phyloP scores from a whole-genome alignment of 208 protist species.

The Trichomonas vaginalis region DNA sequence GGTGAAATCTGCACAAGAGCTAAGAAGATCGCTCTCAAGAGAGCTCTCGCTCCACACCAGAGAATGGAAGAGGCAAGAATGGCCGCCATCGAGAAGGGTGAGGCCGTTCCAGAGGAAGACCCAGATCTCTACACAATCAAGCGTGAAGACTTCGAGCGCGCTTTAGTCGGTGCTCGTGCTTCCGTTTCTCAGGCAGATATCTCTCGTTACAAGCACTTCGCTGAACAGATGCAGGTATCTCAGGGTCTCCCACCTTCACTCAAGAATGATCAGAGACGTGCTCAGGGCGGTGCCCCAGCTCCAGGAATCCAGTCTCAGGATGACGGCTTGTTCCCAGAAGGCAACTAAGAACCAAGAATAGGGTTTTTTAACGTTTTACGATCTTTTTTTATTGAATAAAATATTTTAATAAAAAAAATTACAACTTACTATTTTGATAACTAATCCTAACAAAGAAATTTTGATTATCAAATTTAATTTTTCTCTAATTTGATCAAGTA shows the following conservation, averaged over 20 bases:
- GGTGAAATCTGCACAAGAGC: slow-evolving; percentile 75
- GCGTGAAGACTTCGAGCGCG: neutral
- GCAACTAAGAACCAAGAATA: neutral
- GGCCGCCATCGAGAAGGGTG: neutral
- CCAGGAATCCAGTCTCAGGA: neutral
- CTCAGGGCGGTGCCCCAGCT: no score
- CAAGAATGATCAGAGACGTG: neutral
- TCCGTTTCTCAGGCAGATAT: neutral
- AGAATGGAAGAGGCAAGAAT: neutral
- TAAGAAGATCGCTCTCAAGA: slow-evolving; percentile 46
- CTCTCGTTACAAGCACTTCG: neutral
- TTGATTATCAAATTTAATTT: no score
- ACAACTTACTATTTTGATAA: no score
- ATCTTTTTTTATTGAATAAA: no score
- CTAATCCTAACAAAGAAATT: no score
- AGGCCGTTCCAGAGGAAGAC: neutral
- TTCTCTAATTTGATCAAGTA: no score
- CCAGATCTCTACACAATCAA: neutral
- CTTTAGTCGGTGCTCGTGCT: neutral
- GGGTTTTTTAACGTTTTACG: no score
- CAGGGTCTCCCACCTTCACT: neutral
- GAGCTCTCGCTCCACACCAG: slow-evolving; percentile 33
- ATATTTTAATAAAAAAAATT: no score
- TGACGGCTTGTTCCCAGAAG: neutral
- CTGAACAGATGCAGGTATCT: neutral